A percentile compares a stretch with the other conserved stretches of the same genome.
These are phyloP conservation scores for Hypoxylon cercidicola DNA, from an alignment of 495 filamentous ascomycete genomes.

Conservation along the genomic window DNA sequence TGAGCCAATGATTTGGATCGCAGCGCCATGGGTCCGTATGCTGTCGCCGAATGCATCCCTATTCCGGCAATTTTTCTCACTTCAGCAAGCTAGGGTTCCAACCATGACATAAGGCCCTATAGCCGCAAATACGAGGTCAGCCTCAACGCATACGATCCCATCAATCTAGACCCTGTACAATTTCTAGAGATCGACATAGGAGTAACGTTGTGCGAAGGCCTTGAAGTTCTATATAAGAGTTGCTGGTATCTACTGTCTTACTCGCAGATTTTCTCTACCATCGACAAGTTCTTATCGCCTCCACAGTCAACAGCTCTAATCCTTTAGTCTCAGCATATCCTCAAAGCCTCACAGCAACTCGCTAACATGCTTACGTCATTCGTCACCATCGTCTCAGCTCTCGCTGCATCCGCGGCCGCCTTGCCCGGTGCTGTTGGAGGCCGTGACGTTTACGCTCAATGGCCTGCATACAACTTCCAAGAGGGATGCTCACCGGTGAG, in stretches of 20 bases:
- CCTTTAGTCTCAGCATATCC: not conserved
- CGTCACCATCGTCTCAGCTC: conserved; percentile 25
- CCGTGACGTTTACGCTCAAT: conserved; percentile 19
- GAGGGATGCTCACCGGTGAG: conserved; percentile 22
- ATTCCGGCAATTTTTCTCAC: conserved; percentile 7
- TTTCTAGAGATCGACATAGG: conserved; percentile 16
- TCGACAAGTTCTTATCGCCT: conserved; percentile 8
- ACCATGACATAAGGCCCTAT: conserved; percentile 12
- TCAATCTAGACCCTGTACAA: not conserved
- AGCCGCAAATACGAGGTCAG: conserved; percentile 20
- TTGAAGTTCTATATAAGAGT: conserved; percentile 13
- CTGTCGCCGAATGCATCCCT: conserved; percentile 8
- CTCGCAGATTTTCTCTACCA: not conserved
- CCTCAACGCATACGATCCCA: conserved; percentile 8
- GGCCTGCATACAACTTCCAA: conserved; percentile 11
- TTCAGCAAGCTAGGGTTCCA: not conserved
- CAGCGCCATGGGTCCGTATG: not conserved
- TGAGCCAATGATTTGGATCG: conserved; percentile 2
- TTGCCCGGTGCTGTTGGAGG: conserved; percentile 2
- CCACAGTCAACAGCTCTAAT: not conserved
- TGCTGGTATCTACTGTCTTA: not conserved
- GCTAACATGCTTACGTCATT: conserved; percentile 25
- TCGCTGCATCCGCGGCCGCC: conserved; percentile 21
- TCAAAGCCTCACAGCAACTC: conserved; percentile 1
- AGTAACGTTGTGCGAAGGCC: conserved; percentile 7